Evolutionary conservation across 768 basidiomycete genomes (phyloP), one percentile per base, ranked within the genome.

Genomic region (Coprinopsis sp.): DNA sequence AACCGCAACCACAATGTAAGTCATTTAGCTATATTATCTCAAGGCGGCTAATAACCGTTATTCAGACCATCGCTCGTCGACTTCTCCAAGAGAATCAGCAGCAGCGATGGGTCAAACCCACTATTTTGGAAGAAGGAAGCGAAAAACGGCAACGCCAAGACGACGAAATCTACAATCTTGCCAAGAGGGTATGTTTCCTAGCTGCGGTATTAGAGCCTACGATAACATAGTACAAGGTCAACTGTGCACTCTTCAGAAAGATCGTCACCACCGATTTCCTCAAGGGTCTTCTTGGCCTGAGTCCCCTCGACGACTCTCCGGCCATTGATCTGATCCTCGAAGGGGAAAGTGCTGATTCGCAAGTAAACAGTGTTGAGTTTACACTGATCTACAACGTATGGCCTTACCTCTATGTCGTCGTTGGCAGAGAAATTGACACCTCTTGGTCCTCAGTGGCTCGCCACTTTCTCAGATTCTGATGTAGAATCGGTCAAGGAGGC

Each of bases 351-450:
- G 64, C 70, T 37, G 87, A 86, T 11, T 86, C 86, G 51, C 76
- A 77, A 47, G 72, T 72, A 21, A 38, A 38, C 46, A 85, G 83
- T 21, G 69, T 84, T 23, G 87, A 88, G 57, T 87, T 87, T 66
- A 84, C 70, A 33, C 42, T 73, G n/a, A 57, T 74, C 3, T 76
- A 76, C 58, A 49, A 71, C 25, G 71, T 72, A 50, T 37, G 63
- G 52, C 37, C 7, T 8, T 5, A 5, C n/a, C n/a, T n/a, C n/a
- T n/a, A n/a, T n/a, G n/a, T n/a, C n/a, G n/a, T n/a, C n/a, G n/a
- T n/a, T n/a, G n/a, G n/a, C n/a, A n/a, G n/a, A n/a, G n/a, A n/a
- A n/a, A n/a, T n/a, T n/a, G n/a, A n/a, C n/a, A n/a, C n/a, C n/a
- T n/a, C n/a, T 18, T 23, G 1, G 8, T 8, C 21, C 14, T 8